Evolutionary conservation across 176 grass and related monocot genomes (phyloP), one percentile per base, ranked within the genome.

Genomic region (Oryza nivara): DNA sequence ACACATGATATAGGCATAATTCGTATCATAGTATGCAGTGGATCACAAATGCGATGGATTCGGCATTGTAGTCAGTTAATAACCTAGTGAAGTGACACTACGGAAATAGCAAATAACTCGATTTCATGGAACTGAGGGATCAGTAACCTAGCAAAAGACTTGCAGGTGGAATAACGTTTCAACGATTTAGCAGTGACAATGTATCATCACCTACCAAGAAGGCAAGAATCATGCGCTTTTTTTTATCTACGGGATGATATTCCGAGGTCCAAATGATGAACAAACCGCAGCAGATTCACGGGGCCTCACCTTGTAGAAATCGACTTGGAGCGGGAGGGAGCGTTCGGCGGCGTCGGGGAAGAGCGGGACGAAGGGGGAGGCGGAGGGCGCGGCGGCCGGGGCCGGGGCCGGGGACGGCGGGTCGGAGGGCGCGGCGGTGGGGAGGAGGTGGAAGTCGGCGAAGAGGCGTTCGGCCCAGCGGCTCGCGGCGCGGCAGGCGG

Each of bases 381-480:
- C 64, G 43, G 88, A 74, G 44, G 84, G 66, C 7, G 40, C 40
- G 7, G 40, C 40, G 68, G 40, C 60, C n/a, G 74, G 70, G 26
- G 60, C 61, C 11, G 71, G 70, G 26, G 60, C 60, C 11, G 75
- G 69, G 26, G 60, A 49, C 11, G 75, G 68, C 17, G 77, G 84
- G 3, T 89, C 83, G 70, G 80, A 12, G 13, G 84, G 41, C 22
- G 86, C 44, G 44, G 94, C 38, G 68, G 82, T 1, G 52, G 92
- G 85, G 80, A 91, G 85, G 34, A 91, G 84, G 83, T 98, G 86
- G 88, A 98, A 96, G 82, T 98, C 93, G 15, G 89, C 86, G 85
- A 95, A 87, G 69, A 98, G 93, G 86, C 95, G 92, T 84, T 98
- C 91, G 17, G 96, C 96, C 93, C 96, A 98, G 83, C 86, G 86